Conservation (phyloP, 2,329 filamentous ascomycete genomes). For the Trichoderma sp. region DNA sequence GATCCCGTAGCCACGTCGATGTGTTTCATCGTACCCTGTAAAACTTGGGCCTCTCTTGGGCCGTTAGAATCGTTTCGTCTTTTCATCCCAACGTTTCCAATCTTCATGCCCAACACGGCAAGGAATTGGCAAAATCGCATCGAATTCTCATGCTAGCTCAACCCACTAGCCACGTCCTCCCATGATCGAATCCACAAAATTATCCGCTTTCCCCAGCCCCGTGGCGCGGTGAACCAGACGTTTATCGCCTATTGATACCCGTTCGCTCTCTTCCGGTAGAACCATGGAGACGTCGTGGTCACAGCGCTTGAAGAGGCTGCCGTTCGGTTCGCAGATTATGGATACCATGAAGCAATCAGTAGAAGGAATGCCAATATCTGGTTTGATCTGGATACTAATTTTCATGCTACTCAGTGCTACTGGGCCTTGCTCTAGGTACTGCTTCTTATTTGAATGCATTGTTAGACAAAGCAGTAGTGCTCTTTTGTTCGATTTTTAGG, state of each 20-base stretch:
- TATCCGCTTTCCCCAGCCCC: slow-evolving; percentile 5
- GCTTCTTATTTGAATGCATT: neutral
- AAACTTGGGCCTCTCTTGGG: neutral
- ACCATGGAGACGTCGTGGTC: neutral
- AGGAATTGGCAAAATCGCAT: neutral
- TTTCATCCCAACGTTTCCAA: neutral
- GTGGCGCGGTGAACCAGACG: slow-evolving; percentile 28
- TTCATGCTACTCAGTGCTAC: neutral
- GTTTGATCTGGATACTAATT: neutral
- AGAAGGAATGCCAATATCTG: neutral
- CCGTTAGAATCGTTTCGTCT: neutral
- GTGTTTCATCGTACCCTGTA: neutral
- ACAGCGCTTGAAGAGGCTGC: slow-evolving; percentile 15
- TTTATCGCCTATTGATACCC: slow-evolving; percentile 14
- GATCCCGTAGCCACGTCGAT: neutral
- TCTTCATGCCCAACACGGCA: neutral
- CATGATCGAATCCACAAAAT: slow-evolving; percentile 1
- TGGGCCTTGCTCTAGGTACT: neutral
- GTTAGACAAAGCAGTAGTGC: neutral
- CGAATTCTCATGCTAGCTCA: neutral
- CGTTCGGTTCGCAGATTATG: neutral
- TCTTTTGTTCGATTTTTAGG: neutral
- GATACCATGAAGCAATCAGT: neutral
- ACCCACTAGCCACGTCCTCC: slow-evolving; percentile 6
- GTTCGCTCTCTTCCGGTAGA: neutral